Conservation (phyloP, 1,139 yeast genomes). For the Blastobotrys serpentis region DNA sequence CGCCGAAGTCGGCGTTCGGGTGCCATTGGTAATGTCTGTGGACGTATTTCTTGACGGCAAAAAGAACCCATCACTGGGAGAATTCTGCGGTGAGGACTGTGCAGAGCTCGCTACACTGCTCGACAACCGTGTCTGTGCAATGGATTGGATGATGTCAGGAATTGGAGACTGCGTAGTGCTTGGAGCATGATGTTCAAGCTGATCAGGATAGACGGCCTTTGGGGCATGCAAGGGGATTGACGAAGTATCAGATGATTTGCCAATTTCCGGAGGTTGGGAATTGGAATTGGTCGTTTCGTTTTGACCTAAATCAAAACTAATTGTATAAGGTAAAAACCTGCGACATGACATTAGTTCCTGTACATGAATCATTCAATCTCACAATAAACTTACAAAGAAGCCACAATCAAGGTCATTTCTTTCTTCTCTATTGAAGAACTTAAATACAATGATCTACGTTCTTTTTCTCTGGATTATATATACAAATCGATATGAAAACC, state of each 20-base stretch:
- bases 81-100: slow-evolving; percentile 12
- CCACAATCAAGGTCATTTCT: slow-evolving; percentile 30
- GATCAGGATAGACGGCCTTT: background rate
- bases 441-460: background rate
- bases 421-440: background rate
- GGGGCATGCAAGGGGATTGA: slow-evolving; percentile 14
- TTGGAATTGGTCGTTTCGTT: slow-evolving; percentile 4
- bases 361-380: background rate
- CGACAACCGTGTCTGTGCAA: slow-evolving; percentile 16
- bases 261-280: slow-evolving; percentile 3
- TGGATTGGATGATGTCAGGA: slow-evolving; percentile 23
- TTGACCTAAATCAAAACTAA: slow-evolving; percentile 59
- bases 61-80: slow-evolving; percentile 19
- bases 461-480: background rate
- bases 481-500: background rate
- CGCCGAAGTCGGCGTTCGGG: slow-evolving; percentile 5
- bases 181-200: background rate
- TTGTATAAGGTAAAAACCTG: slow-evolving; percentile 71
- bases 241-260: slow-evolving; percentile 8
- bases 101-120: slow-evolving; percentile 5
- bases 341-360: slow-evolving; percentile 24
- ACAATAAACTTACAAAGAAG: slow-evolving; percentile 27
- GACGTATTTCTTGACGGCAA: slow-evolving; percentile 12
- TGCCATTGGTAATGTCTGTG: slow-evolving; percentile 3
- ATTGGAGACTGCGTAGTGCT: slow-evolving; percentile 16